A percentile compares a stretch with the other conserved stretches of the same genome.
Evolutionary conservation across 148 eudicot species (phyloP).

Genomic region (Vaccinium vitisidaea): DNA sequence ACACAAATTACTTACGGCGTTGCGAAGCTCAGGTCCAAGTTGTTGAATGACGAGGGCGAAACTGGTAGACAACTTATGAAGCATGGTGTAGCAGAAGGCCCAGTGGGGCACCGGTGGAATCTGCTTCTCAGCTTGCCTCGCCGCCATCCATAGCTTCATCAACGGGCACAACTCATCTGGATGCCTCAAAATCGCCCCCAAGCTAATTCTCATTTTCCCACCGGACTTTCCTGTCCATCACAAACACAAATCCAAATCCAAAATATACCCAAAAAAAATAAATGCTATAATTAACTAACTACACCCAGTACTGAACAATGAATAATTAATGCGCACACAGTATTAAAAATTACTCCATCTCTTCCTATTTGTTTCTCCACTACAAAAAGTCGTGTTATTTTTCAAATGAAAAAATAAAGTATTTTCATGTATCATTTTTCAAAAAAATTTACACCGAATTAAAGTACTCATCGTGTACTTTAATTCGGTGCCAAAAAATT

Average conservation of each 20-base stretch:
- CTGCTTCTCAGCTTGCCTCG: slow-evolving; percentile 71
- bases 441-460: no score
- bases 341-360: no score
- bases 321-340: no score
- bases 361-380: no score
- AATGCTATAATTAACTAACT: no score
- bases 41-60: slow-evolving; percentile 93
- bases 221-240: not conserved
- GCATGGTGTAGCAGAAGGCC: slow-evolving; percentile 88
- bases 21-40: slow-evolving; percentile 73
- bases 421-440: no score
- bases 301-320: no score
- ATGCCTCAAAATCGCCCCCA: slow-evolving; percentile 67
- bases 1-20: slow-evolving; percentile 50
- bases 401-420: no score
- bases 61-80: slow-evolving; percentile 85
- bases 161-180: slow-evolving; percentile 89
- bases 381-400: no score
- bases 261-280: no score
- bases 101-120: slow-evolving; percentile 84
- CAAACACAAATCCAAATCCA: not conserved
- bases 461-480: no score
- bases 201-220: slow-evolving; percentile 44
- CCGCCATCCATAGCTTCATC: slow-evolving; percentile 73
- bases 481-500: no score